phyloP scores from a whole-genome alignment of 352 stramenopile genomes.

The Phytopythium montanum region DNA sequence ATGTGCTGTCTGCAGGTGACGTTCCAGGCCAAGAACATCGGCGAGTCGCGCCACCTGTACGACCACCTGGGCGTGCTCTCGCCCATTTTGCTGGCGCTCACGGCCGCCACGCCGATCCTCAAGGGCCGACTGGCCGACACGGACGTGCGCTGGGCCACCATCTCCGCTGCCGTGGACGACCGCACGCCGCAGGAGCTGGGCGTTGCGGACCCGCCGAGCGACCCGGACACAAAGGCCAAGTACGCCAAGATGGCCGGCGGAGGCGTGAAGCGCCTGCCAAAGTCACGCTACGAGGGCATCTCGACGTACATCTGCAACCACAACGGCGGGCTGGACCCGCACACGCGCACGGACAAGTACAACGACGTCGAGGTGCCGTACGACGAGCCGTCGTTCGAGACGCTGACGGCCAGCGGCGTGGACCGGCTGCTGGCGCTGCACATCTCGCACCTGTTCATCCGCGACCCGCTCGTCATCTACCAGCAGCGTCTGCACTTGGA shows the following conservation, averaged over 20 bases:
- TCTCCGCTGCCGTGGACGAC: conserved; percentile 97
- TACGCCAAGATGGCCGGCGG: conserved; percentile 93
- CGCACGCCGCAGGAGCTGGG: conserved; percentile 81
- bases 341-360: conserved; percentile 80
- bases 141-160: conserved; percentile 95
- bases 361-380: conserved; percentile 96
- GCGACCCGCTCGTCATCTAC: conserved; percentile 97
- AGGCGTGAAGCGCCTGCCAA: conserved; percentile 92
- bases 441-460: conserved; percentile 98
- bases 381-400: conserved; percentile 92
- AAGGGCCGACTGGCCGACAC: conserved; percentile 92
- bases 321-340: conserved; percentile 77
- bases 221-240: conserved; percentile 47
- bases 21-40: conserved; percentile 97
- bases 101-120: conserved; percentile 97
- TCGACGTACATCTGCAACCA: conserved; percentile 90
- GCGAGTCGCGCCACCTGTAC: conserved; percentile 98
- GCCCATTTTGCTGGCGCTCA: conserved; percentile 98
- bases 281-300: conserved; percentile 93
- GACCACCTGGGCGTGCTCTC: conserved; percentile 99
- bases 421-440: conserved; percentile 96
- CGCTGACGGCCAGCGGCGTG: conserved; percentile 89
- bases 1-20: conserved; percentile 99
- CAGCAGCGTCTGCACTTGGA: conserved; percentile 85
- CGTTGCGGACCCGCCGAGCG: conserved; percentile 27